Conservation (phyloP, 2,329 filamentous ascomycete genomes). For the Salinomyces thailandicus region DNA sequence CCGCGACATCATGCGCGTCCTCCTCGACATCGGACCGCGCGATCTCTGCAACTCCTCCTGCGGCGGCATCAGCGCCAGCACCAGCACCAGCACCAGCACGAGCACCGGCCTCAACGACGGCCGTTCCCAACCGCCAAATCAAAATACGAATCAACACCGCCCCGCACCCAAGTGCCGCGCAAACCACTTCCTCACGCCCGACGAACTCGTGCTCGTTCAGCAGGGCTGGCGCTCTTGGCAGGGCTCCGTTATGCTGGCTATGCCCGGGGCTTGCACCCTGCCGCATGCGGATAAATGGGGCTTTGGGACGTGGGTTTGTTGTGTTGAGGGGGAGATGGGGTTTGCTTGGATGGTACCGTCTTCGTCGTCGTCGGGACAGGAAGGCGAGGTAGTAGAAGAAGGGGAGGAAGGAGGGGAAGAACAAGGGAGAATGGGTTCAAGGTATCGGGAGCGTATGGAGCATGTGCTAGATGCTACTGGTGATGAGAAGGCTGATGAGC, state of each 20-base stretch:
- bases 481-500: neutral
- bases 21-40: neutral
- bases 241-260: constrained; percentile 9
- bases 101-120: too few species aligned
- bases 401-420: too few species aligned
- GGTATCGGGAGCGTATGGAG: too few species aligned
- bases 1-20: constrained; percentile 5
- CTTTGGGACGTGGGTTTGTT: constrained; percentile 11
- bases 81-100: too few species aligned
- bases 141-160: too few species aligned
- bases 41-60: constrained; percentile 6
- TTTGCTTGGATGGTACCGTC: constrained; percentile 11
- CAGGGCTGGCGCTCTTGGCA: constrained; percentile 4
- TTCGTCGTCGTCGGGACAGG: constrained; percentile 1
- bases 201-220: constrained; percentile 2
- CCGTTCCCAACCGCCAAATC: too few species aligned
- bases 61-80: constrained; percentile 1
- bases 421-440: too few species aligned
- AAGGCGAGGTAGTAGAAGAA: neutral
- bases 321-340: constrained; percentile 13
- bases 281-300: constrained; percentile 7
- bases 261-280: constrained; percentile 10
- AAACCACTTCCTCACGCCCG: constrained; percentile 1
- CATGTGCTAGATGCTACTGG: too few species aligned
- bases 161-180: constrained; percentile 5